Base-by-base conservation (phyloP, 2,329 filamentous ascomycete genomes). In the Aspergillus luchuensis region DNA sequence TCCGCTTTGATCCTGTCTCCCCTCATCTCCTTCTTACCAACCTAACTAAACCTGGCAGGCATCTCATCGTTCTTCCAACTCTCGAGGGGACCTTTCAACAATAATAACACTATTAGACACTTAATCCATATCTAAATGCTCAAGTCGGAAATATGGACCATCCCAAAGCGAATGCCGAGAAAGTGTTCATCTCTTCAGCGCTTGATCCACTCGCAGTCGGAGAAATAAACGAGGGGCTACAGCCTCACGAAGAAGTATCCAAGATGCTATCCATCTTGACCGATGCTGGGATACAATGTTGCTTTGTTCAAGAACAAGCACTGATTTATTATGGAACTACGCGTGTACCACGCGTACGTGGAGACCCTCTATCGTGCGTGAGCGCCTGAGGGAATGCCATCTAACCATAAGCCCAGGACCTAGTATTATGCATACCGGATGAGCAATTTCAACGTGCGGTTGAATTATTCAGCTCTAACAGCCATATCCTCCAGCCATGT, bases 311-410 rank as follows among this genome's bases (percentile, higher is more conserved):
- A 10, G 59, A 61, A 28, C 56, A 28, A 25, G 63, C 65, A 8
- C 53, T 64, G 17, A 60, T 67, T 8, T 65, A 65, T 47, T 67
- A 65, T 28, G 65, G 65, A 8, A 52, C 65, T 23, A 15, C 30
- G 1, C 52, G 57, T 2, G 30, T 62, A 5, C 49, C 54, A 11
- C 54, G 48, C 57, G 60, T 62, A 62, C 38, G 50, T 50, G 15
- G 15, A 41, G 56, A 55, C 23, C 51, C 52, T 43, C 58, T 56
- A 33, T 45, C 28, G 28, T 52, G 19, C n/a, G n/a, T 45, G 15
- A 17, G 41, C 8, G 6, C n/a, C 13, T n/a, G 21, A 15, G 21
- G 15, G 7, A 25, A 7, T 4, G 8, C 7, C 13, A 13, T 3
- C 45, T 49, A 30, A 49, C n/a, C 11, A 28, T 13, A 23, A 28